Percentiles rank a stretch among this genome's conserved stretches.
phyloP scores from a whole-genome alignment of 2,329 filamentous ascomycete genomes.

The Hymenoscyphus fraxineus region DNA sequence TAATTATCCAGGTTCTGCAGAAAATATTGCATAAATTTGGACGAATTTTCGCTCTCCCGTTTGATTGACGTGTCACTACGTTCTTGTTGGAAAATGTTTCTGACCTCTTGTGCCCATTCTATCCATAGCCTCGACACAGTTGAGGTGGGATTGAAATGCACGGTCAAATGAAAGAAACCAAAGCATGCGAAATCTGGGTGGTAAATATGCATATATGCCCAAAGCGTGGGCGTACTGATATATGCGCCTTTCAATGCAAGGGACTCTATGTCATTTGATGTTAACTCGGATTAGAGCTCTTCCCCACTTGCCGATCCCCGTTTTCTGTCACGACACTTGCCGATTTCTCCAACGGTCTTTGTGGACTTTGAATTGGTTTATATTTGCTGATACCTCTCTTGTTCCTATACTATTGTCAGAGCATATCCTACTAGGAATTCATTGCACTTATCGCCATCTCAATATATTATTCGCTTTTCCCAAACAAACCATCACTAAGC shows the following conservation, averaged over 20 bases:
- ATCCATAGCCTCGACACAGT: background rate
- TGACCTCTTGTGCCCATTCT: background rate
- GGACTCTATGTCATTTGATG: background rate
- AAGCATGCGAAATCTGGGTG: background rate
- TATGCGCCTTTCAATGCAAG: constrained; percentile 1
- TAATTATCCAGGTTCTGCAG: background rate
- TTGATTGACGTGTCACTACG: background rate
- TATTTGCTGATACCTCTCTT: background rate
- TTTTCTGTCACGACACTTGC: background rate
- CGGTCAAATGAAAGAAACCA: background rate
- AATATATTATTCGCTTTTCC: background rate
- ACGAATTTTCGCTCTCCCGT: background rate
- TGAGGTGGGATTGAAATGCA: background rate
- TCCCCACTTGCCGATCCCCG: background rate
- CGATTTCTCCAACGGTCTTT: background rate
- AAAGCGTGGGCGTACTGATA: constrained; percentile 8
- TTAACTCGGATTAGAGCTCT: background rate
- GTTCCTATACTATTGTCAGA: background rate
- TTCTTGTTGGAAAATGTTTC: constrained; percentile 1
- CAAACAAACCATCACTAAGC: background rate
- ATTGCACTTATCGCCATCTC: no score
- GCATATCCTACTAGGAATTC: background rate
- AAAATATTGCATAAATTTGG: background rate
- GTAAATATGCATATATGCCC: constrained; percentile 11
- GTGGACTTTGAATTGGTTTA: background rate